Evolutionary conservation across 306 rosid genomes (phyloP).

Genomic region (Datisca glomerata): DNA sequence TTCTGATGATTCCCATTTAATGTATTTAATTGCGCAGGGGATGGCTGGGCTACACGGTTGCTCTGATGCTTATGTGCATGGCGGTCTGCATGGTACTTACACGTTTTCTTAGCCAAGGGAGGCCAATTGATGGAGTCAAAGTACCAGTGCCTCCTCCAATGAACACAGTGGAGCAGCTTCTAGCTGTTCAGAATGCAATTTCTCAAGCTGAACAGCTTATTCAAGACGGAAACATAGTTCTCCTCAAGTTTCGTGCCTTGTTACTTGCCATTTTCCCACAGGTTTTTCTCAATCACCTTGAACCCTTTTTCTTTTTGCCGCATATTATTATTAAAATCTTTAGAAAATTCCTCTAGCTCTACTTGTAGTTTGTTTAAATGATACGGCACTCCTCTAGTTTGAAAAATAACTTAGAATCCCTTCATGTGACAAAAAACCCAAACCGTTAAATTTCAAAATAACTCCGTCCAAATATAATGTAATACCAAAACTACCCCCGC

Average conservation of each 20-base stretch:
- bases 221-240: conserved; percentile 67
- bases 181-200: conserved; percentile 79
- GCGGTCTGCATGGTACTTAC: conserved; percentile 67
- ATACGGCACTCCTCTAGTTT: no score
- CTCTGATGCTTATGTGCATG: conserved; percentile 29
- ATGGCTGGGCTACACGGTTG: conserved; percentile 64
- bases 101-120: conserved; percentile 34
- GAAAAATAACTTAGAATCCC: no score
- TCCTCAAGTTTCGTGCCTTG: conserved; percentile 76
- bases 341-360: no score
- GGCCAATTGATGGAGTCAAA: conserved; percentile 44
- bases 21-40: conserved; percentile 37
- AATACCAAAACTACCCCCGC: no score
- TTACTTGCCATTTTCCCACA: conserved; percentile 70
- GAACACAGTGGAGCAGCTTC: conserved; percentile 93
- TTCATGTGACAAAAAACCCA: no score
- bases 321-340: no score
- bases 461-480: no score
- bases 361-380: no score
- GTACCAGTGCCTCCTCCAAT: conserved; percentile 69
- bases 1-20: conserved; percentile 7
- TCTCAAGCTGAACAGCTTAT: conserved; percentile 65
- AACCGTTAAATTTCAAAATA: no score
- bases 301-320: no score
- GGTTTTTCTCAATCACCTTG: conserved; percentile 62